phyloP scores from a whole-genome alignment of 2,329 filamentous ascomycete genomes.

The Ophioceras dolichostomum region DNA sequence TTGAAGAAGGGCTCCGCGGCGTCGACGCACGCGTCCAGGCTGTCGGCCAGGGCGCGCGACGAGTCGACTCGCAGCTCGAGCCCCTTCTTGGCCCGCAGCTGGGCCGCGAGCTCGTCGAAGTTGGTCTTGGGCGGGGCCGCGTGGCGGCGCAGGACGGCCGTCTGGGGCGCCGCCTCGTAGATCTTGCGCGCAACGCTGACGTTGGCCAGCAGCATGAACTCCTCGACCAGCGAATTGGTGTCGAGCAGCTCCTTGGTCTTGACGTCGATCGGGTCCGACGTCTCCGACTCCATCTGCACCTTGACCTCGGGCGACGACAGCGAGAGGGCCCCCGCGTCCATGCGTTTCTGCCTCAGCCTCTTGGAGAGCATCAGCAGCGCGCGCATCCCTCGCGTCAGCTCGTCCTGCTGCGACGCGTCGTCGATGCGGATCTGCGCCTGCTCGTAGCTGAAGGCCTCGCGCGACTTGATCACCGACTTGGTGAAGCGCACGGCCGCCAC shows the following conservation, averaged over 20 bases:
- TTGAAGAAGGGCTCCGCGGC: constrained; percentile 88
- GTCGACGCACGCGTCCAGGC: constrained; percentile 75
- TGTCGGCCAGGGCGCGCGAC: constrained; percentile 87
- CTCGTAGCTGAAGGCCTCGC: constrained; percentile 96
- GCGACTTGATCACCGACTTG: constrained; percentile 94
- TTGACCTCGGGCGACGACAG: constrained; percentile 96
- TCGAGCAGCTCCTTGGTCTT: constrained; percentile 90
- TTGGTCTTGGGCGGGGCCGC: constrained; percentile 87
- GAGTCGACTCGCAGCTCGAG: constrained; percentile 74
- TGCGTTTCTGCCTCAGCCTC: constrained; percentile 86
- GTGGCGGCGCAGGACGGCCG: constrained; percentile 85
- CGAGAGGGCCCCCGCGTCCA: constrained; percentile 90
- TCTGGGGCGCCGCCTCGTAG: constrained; percentile 86
- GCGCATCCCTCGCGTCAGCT: constrained; percentile 82
- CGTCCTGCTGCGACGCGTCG: constrained; percentile 74
- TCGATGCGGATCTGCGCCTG: constrained; percentile 91
- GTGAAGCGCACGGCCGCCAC: constrained; percentile 81
- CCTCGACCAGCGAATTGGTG: constrained; percentile 95
- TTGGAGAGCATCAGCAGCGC: constrained; percentile 79
- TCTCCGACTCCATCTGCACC: constrained; percentile 89
- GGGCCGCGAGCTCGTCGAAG: constrained; percentile 86
- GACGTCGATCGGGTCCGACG: constrained; percentile 89
- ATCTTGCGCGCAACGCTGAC: constrained; percentile 86
- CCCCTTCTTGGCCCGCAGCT: constrained; percentile 76
- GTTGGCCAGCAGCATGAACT: constrained; percentile 99